A percentile compares a stretch with the other conserved stretches of the same genome.
These are phyloP conservation scores for Thelephora aurantiotincta DNA, from an alignment of 768 basidiomycete species.

Conservation along the genomic window DNA sequence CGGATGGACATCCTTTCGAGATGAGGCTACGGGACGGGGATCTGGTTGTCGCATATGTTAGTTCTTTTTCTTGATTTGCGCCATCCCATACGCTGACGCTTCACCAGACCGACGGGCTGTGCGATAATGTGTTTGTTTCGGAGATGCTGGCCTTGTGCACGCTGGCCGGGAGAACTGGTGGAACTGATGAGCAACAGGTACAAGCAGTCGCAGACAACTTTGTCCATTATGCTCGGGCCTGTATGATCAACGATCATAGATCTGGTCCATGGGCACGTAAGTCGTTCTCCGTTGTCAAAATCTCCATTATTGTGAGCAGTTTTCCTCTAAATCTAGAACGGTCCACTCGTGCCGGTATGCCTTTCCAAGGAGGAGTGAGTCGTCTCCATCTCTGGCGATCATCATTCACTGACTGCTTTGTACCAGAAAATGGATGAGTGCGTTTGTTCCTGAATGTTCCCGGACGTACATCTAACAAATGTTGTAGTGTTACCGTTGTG, in stretches of 20 bases:
- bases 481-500: conserved; percentile 50
- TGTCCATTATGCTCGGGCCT: conserved; percentile 51
- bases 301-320: background rate
- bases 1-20: conserved; percentile 29
- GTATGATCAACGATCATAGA: conserved; percentile 53
- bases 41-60: conserved; percentile 34
- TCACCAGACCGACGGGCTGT: conserved; percentile 37
- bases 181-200: conserved; percentile 43
- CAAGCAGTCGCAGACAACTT: conserved; percentile 62
- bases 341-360: conserved; percentile 49
- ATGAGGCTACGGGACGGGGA: conserved; percentile 38
- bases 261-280: conserved; percentile 65
- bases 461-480: conserved; percentile 4
- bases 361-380: conserved; percentile 64
- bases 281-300: conserved; percentile 12
- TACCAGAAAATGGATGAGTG: conserved; percentile 71
- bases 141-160: conserved; percentile 63
- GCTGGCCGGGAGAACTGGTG: conserved; percentile 34
- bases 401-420: conserved; percentile 4
- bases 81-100: background rate
- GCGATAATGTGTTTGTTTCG: conserved; percentile 46
- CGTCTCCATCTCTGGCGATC: conserved; percentile 1
- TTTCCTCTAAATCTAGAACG: conserved; percentile 26
- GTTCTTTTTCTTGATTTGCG: conserved; percentile 6
- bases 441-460: conserved; percentile 15